Evolutionary conservation across 306 rosid genomes (phyloP), one percentile per base, ranked within the genome.

Genomic region (Chamaecrista fasciculata): DNA sequence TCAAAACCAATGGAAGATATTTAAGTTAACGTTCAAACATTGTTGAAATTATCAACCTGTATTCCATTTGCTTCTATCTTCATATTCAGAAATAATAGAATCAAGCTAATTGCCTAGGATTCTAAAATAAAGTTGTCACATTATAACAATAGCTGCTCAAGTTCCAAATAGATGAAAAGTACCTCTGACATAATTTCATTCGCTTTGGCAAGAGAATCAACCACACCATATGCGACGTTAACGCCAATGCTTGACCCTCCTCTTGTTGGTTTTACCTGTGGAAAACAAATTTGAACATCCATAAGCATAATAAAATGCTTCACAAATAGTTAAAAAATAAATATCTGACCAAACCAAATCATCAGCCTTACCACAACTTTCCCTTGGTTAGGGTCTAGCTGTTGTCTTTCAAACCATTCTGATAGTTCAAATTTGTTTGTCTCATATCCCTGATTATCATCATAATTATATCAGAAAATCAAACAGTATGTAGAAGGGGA

Each of bases 211-310:
- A 88, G 76, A 53, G 98, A 81, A 83, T 93, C 97, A 34, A 36
- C 77, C 75, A 90, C 86, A 58, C 98, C 98, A 66, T 93, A 90
- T 52, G 96, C 98, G 73, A 90, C 98, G 19, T 68, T 79, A 42
- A 93, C 98, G 48, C 98, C 98, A 31, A 93, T 88, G 83, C 98
- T 93, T 72, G 97, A 93, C 47, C 98, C 98, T 59, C 94, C 98
- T 74, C 80, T 86, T 51, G 85, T 80, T 85, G 98, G 98, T 85
- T 93, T 90, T 77, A 88, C 97, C 97, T 93, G 76, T 25, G 74
- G 68, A 55, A 42, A 51, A 67, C 60, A 78, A 20, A 53, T 61
- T 65, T 51, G 14, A 21, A 34, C 55, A 44, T 52, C 11, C 28
- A 67, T 60, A 23, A 37, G 50, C 52, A 66, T 50, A 76, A 63